Base-by-base conservation (phyloP, 768 basidiomycete genomes). In the Pulveroboletus sp. region DNA sequence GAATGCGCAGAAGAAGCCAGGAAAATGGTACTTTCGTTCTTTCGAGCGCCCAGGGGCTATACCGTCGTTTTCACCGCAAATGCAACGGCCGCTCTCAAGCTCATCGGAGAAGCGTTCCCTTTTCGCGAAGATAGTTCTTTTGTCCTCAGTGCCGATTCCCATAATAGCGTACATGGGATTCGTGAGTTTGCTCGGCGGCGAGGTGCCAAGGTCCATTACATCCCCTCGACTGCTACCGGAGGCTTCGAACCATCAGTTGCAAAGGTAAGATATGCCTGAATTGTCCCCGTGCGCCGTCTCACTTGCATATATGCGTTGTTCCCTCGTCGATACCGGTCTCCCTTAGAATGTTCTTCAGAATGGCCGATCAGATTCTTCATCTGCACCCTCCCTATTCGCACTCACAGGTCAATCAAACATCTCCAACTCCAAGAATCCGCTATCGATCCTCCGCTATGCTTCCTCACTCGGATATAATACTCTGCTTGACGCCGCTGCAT, bases 121-220 rank as follows among this genome's bases (percentile, higher is more conserved):
- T 92, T 90, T 60, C 65, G 62, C 5, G 69, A 69, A 32, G 76
- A 73, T n/a, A 78, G 82, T 43, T 68, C 66, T 39, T 83, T 82
- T 59, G 76, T 92, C 43, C 80, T 92, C 47, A 79, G 85, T 17
- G 75, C 77, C 14, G 89, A 93, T 67, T 85, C 86, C 7, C 90
- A 93, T 64, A 91, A 90, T 60, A 89, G 86, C 53, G 82, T 91
- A 17, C 85, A 91, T 57, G 89, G 89, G 9, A 85, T 91, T 51
- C 77, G 89, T 36, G 76, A 86, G 67, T 92, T 80, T 59, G 87
- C 88, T 0, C 61, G 63, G 12, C 66, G 69, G 49, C 74, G 74
- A 36, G 81, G 83, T 12, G 80, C 83, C 5, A 63, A 70, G 27
- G 77, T 84, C 16, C 71, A 72, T 36, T 92, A 92, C 63, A 79